Evolutionary conservation across 2,329 filamentous ascomycete genomes (phyloP), one percentile per base, ranked within the genome.

Genomic region (Penicillium sp.): DNA sequence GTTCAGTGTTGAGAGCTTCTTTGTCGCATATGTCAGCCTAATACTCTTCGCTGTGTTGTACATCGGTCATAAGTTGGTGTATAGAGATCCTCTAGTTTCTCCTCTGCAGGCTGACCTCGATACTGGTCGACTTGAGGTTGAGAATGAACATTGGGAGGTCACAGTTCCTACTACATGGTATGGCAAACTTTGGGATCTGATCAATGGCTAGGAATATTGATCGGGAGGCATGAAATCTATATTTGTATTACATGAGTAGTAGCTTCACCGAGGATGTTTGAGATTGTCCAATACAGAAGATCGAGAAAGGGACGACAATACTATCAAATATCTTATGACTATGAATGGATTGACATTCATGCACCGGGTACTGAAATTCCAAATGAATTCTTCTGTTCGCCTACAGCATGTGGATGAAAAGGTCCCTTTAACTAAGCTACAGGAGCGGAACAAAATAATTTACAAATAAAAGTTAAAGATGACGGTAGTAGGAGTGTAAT

Each of bases 111-210:
- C 61, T 14, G 61, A 64, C 51, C 58, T 64, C 14, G 61, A 64
- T 26, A 64, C 59, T 30, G 61, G 61, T 46, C 58, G 61, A 8
- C 26, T 48, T 14, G 61, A 64, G n/a, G 49, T 64, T 55, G 61
- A 64, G 25, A 59, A 57, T 52, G 56, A 64, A 26, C 56, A 64
- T 38, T 64, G 61, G 61, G 61, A 61, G 28, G 59, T 59, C 26
- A 45, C 35, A n/a, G 45, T 56, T 25, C 61, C 61, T 25, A 64
- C 61, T 4, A 64, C 61, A 19, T 64, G 61, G 61, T 61, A 64
- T 30, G 61, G 61, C 11, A 61, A 64, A 19, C 13, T 61, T 28
- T 64, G 61, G 61, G n/a, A 57, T 40, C 19, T 45, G 25, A 38
- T 64, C 7, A 61, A 57, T 42, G 59, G 59, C 37, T 61, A 57